These are phyloP conservation scores for Sclerotinia minor DNA, from an alignment of 2,329 filamentous ascomycete species.

Conservation along the genomic window DNA sequence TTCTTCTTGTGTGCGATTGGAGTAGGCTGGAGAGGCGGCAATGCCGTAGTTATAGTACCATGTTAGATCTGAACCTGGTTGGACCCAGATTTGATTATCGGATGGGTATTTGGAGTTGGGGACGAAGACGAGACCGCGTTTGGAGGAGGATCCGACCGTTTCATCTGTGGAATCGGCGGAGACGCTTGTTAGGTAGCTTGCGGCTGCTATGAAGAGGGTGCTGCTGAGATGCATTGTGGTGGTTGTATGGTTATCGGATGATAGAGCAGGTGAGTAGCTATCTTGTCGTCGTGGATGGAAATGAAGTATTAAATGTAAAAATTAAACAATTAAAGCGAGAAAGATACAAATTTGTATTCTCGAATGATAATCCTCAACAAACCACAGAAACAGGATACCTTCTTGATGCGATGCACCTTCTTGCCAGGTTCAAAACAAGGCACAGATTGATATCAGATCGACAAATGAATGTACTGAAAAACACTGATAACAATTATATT, in stretches of 20 bases:
- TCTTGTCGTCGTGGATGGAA: neutral
- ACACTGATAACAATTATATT: neutral
- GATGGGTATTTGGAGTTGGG: slow-evolving; percentile 53
- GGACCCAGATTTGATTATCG: slow-evolving; percentile 67
- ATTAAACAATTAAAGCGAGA: neutral
- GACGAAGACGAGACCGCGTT: slow-evolving; percentile 73
- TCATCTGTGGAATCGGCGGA: neutral
- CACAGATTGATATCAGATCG: neutral
- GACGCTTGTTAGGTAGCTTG: slow-evolving; percentile 18
- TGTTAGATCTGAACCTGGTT: slow-evolving; percentile 58
- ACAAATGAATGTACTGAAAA: slow-evolving; percentile 9
- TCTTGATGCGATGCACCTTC: slow-evolving; percentile 16
- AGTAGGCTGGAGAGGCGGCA: slow-evolving; percentile 55
- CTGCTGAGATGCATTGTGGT: slow-evolving; percentile 27
- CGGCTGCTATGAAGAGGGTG: slow-evolving; percentile 19
- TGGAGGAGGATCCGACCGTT: slow-evolving; percentile 46
- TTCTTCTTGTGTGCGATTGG: slow-evolving; percentile 50
- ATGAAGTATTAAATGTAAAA: slow-evolving; percentile 2
- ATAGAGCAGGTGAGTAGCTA: neutral
- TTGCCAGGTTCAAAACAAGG: slow-evolving; percentile 21
- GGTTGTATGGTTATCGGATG: neutral
- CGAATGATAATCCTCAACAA: neutral
- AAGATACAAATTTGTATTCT: neutral
- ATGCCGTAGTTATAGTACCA: slow-evolving; percentile 85
- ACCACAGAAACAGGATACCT: neutral